These are phyloP conservation scores for Sporothrix brunneoviolacea DNA, from an alignment of 2,329 filamentous ascomycete species.

Conservation along the genomic window DNA sequence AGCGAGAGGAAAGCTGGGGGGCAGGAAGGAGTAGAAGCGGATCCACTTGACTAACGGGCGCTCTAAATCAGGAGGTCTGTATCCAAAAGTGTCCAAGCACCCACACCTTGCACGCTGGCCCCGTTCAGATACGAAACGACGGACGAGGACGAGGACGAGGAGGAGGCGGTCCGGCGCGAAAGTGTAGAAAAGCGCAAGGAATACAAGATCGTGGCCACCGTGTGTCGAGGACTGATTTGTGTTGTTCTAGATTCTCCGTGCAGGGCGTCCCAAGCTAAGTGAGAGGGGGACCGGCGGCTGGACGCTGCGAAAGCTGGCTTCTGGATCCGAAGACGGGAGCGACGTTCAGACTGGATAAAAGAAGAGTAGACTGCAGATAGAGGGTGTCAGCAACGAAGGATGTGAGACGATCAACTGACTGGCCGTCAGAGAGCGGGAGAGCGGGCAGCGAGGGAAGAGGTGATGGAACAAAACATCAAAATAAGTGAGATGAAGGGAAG, in stretches of 20 bases:
- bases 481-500: not conserved
- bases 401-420: not conserved
- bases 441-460: not conserved
- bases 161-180: slow-evolving; percentile 8
- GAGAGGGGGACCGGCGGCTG: no score
- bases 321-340: no score
- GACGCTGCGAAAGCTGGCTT: no score
- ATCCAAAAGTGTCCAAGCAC: slow-evolving; percentile 17
- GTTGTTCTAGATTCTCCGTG: no score
- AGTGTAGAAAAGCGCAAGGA: not conserved
- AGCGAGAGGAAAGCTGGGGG: not conserved
- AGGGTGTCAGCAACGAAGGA: no score
- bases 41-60: slow-evolving; percentile 11
- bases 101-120: slow-evolving; percentile 9
- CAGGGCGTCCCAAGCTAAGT: no score
- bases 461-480: not conserved
- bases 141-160: slow-evolving; percentile 8
- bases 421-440: no score
- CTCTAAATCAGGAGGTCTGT: slow-evolving; percentile 6
- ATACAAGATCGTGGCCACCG: no score
- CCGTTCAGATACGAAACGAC: slow-evolving; percentile 13
- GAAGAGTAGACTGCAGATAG: no score
- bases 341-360: no score
- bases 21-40: not conserved
- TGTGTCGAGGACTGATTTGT: no score